Percentiles rank a stretch among this genome's conserved stretches.
Evolutionary conservation across 2,329 filamentous ascomycete genomes (phyloP).

Genomic region (Pseudogymnoascus sp.): DNA sequence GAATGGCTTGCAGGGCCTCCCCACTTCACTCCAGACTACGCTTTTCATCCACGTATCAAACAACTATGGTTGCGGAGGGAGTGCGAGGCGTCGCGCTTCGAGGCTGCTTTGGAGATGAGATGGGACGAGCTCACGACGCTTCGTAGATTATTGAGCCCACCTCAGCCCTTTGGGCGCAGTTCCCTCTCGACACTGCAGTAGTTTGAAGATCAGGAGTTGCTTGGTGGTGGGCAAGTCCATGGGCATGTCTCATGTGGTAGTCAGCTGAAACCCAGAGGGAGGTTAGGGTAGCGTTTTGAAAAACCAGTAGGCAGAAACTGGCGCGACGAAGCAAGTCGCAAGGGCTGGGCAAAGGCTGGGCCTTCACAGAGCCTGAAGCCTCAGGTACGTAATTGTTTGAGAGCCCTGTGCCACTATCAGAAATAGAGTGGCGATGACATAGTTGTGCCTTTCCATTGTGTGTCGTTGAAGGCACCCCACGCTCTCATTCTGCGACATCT

Average conservation of each 20-base stretch:
- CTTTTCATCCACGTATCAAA: conserved; percentile 5
- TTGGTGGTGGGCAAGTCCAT: background rate
- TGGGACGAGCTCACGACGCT: background rate
- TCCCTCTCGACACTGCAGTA: background rate
- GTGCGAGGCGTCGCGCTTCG: background rate
- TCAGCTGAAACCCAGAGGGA: background rate
- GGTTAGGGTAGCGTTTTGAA: background rate
- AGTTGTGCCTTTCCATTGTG: background rate
- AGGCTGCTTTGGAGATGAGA: conserved; percentile 4
- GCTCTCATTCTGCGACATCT: background rate
- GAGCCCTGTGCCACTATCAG: background rate
- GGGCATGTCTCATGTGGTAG: background rate
- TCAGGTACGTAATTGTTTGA: conserved; percentile 3
- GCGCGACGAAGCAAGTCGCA: background rate
- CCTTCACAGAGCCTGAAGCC: background rate
- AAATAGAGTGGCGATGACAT: conserved; percentile 7
- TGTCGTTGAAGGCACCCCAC: background rate
- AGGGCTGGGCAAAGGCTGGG: background rate
- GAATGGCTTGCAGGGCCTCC: background rate
- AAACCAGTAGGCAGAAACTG: background rate
- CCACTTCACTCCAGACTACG: background rate
- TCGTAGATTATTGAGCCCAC: background rate
- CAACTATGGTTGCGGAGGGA: background rate
- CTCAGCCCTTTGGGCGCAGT: background rate
- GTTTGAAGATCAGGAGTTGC: conserved; percentile 1